Evolutionary conservation across 2,329 filamentous ascomycete species (phyloP).

Genomic region (Ascochyta rabiei): DNA sequence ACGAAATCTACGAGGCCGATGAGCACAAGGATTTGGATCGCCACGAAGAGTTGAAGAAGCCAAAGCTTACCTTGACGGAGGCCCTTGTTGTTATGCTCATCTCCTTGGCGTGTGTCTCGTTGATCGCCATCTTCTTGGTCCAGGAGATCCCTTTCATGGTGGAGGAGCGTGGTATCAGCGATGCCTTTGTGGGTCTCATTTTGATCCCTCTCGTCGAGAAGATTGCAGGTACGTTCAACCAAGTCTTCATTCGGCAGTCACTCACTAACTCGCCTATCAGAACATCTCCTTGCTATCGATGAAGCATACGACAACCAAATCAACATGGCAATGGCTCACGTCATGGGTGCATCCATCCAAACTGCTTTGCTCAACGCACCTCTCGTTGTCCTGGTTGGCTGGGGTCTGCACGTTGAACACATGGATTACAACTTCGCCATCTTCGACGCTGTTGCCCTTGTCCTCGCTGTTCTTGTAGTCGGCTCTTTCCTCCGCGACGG

Average conservation of each 20-base stretch:
- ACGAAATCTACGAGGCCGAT: conserved; percentile 73
- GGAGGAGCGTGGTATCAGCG: conserved; percentile 53
- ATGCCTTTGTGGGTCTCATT: conserved; percentile 71
- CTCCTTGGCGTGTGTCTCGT: conserved; percentile 70
- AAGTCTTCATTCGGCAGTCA: neutral
- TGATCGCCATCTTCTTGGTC: conserved; percentile 77
- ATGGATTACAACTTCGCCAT: conserved; percentile 87
- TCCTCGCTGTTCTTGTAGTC: conserved; percentile 84
- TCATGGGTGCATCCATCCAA: conserved; percentile 85
- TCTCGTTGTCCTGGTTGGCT: conserved; percentile 81
- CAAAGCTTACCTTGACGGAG: conserved; percentile 77
- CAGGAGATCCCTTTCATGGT: conserved; percentile 71
- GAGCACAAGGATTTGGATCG: conserved; percentile 70
- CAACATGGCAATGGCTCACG: conserved; percentile 85
- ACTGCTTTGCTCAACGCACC: conserved; percentile 89
- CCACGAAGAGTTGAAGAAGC: conserved; percentile 64
- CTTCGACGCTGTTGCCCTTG: conserved; percentile 81
- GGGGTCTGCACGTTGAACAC: conserved; percentile 67
- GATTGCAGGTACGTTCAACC: conserved; percentile 59
- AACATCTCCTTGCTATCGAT: conserved; percentile 82
- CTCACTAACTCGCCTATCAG: conserved; percentile 43
- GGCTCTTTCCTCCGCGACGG: conserved; percentile 87
- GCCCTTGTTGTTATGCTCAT: conserved; percentile 69
- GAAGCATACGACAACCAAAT: conserved; percentile 85
- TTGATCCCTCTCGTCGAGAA: conserved; percentile 84